Percentiles rank a stretch among this genome's conserved stretches.
These are phyloP conservation scores for Ophiognomonia clavigignenti-juglandacearum DNA, from an alignment of 2,329 filamentous ascomycete species.

Conservation along the genomic window DNA sequence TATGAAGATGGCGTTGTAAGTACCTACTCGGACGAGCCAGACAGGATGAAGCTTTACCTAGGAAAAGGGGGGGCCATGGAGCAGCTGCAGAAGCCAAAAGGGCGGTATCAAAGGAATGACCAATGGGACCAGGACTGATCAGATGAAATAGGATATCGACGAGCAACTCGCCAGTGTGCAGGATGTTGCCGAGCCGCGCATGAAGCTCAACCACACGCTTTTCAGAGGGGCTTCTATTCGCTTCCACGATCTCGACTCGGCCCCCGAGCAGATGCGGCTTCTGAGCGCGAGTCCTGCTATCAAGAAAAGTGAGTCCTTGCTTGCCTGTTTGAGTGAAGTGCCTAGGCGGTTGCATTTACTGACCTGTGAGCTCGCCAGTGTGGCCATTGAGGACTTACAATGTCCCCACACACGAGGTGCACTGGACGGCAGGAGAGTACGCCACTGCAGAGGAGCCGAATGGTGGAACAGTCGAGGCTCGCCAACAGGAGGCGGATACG, in stretches of 20 bases:
- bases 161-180: constrained; percentile 33
- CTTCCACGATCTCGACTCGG: constrained; percentile 41
- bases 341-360: not conserved
- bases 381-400: constrained; percentile 43
- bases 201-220: constrained; percentile 44
- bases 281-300: constrained; percentile 39
- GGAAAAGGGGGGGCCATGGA: not conserved
- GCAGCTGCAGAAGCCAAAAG: not conserved
- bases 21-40: not conserved
- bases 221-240: constrained; percentile 53
- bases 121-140: not conserved
- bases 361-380: constrained; percentile 19
- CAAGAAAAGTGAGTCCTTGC: constrained; percentile 27
- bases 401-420: constrained; percentile 39
- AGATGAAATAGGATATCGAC: constrained; percentile 31
- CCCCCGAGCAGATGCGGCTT: constrained; percentile 36
- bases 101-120: not conserved
- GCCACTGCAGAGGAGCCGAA: constrained; percentile 19
- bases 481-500: constrained; percentile 30
- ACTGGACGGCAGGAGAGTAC: constrained; percentile 34
- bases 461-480: constrained; percentile 23
- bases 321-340: not conserved
- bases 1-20: constrained; percentile 45
- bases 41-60: not conserved
- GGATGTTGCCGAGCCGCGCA: constrained; percentile 37